Evolutionary conservation across 2,329 filamentous ascomycete species (phyloP), one percentile per base, ranked within the genome.

Genomic region (Pseudocercospora crystallina): DNA sequence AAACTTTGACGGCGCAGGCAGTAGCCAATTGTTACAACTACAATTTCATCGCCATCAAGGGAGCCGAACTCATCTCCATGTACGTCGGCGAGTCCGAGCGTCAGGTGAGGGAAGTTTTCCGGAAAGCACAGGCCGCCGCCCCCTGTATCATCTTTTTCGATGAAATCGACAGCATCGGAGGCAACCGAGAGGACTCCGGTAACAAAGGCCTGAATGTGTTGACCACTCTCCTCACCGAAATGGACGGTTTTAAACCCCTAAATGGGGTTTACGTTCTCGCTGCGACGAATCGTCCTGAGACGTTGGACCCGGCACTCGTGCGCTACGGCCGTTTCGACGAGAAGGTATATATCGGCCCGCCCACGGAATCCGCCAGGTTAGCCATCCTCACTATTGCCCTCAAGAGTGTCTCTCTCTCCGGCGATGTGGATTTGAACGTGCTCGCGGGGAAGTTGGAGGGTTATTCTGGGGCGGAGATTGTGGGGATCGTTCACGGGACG

Each of bases 131-230:
- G 36, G 85, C 86, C n/a, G 91, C 90, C 8, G 84, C 85, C 44
- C 92, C 92, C 0, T 90, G 88, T 67, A 92, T 96, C 71, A 90
- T 97, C 62, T 97, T 96, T 77, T 96, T 96, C 60, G 91, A 97
- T 68, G 91, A 97, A 69, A 94, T 97, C 61, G 91, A 97, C 71
- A 85, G 89, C 4, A 92, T 97, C 56, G 78, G 79, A 31, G 76
- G 76, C 70, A 64, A 85, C 73, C 78, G 75, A 60, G 68, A 80
- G 11, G 76, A 76, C 3, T 68, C 71, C 5, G 69, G 74, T 13
- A 72, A 68, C 10, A 72, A 67, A 34, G 82, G 85, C 1, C 79
- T 96, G 41, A 94, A 96, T 65, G 88, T 95, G 38, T 80, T 96
- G 11, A 91, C 90, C 0, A 95, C 91, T 1, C 75, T 97, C 26